A percentile compares a stretch with the other conserved stretches of the same genome.
Conservation (phyloP, 148 eudicot species). For the Simmondsia chinensis region DNA sequence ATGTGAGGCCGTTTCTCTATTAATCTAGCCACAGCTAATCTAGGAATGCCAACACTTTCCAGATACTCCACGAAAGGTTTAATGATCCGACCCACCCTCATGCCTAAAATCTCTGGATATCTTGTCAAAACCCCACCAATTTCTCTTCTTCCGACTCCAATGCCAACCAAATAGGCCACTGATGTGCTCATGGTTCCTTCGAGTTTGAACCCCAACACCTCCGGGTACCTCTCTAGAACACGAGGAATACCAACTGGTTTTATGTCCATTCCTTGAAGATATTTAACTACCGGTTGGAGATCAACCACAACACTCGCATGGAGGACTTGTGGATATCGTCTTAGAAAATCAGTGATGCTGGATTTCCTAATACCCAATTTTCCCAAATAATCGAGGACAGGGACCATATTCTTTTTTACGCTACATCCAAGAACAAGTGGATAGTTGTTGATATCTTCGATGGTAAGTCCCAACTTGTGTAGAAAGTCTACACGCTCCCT, state of each 20-base stretch:
- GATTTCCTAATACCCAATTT: slow-evolving; percentile 82
- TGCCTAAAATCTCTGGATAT: slow-evolving; percentile 86
- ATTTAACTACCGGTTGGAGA: slow-evolving; percentile 88
- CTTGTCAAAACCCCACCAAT: slow-evolving; percentile 69
- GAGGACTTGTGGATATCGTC: slow-evolving; percentile 85
- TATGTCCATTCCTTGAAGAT: slow-evolving; percentile 84
- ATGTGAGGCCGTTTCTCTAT: slow-evolving; percentile 82
- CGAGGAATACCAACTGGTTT: slow-evolving; percentile 66
- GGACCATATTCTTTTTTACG: slow-evolving; percentile 96
- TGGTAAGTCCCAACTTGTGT: slow-evolving; percentile 70
- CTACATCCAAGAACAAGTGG: slow-evolving; percentile 99
- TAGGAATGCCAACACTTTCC: slow-evolving; percentile 66
- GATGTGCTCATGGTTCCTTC: slow-evolving; percentile 99
- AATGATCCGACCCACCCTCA: slow-evolving; percentile 85
- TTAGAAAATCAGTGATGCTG: slow-evolving; percentile 65
- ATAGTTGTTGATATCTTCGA: slow-evolving; percentile 89
- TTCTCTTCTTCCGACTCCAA: slow-evolving; percentile 90
- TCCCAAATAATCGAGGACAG: slow-evolving; percentile 97
- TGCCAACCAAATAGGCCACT: slow-evolving; percentile 91
- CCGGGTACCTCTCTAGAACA: slow-evolving; percentile 84
- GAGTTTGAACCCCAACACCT: slow-evolving; percentile 88
- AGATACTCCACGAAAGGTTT: slow-evolving; percentile 93
- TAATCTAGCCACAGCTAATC: slow-evolving; percentile 76
- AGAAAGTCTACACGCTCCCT: slow-evolving; percentile 88
- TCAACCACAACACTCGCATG: slow-evolving; percentile 96